A percentile compares a stretch with the other conserved stretches of the same genome.
Evolutionary conservation across 164 flowering plant genomes (phyloP).

Genomic region (Hamamelis virginiana): DNA sequence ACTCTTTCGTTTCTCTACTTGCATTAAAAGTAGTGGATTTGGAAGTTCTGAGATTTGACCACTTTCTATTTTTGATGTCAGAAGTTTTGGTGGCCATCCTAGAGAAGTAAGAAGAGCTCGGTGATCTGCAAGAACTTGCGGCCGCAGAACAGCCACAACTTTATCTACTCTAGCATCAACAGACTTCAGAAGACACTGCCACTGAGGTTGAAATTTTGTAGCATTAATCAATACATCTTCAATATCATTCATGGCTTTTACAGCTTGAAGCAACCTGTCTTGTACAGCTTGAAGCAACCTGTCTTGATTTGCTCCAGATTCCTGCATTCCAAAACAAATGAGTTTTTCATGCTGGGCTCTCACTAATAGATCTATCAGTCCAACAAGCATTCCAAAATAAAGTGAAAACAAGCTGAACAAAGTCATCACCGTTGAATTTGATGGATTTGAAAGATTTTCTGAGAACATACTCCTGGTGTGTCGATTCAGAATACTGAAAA

Average conservation of each 20-base stretch:
- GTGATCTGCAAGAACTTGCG: slow-evolving; percentile 61
- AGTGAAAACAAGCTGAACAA: background rate
- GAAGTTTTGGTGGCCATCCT: slow-evolving; percentile 74
- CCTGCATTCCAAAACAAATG: slow-evolving; percentile 33
- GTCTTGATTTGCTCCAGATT: slow-evolving; percentile 37
- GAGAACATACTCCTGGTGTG: slow-evolving; percentile 26
- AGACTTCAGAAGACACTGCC: slow-evolving; percentile 50
- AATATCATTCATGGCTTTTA: slow-evolving; percentile 36
- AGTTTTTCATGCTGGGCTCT: background rate
- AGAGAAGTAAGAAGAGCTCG: slow-evolving; percentile 55
- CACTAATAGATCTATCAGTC: background rate
- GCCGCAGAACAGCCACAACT: slow-evolving; percentile 38
- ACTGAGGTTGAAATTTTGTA: slow-evolving; percentile 33
- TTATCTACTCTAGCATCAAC: slow-evolving; percentile 67
- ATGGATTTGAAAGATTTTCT: slow-evolving; percentile 20
- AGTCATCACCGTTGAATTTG: slow-evolving; percentile 22
- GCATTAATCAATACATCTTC: slow-evolving; percentile 39
- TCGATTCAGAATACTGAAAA: slow-evolving; percentile 29
- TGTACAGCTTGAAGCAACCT: slow-evolving; percentile 41
- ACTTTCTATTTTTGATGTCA: slow-evolving; percentile 27
- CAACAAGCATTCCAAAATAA: background rate
- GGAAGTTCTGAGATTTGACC: slow-evolving; percentile 31
- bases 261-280: slow-evolving; percentile 38
- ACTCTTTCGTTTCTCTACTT: slow-evolving; percentile 38
- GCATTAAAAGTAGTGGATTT: slow-evolving; percentile 54